Evolutionary conservation across 2,329 filamentous ascomycete species (phyloP).

Genomic region (Reticulascus tulasneorum): DNA sequence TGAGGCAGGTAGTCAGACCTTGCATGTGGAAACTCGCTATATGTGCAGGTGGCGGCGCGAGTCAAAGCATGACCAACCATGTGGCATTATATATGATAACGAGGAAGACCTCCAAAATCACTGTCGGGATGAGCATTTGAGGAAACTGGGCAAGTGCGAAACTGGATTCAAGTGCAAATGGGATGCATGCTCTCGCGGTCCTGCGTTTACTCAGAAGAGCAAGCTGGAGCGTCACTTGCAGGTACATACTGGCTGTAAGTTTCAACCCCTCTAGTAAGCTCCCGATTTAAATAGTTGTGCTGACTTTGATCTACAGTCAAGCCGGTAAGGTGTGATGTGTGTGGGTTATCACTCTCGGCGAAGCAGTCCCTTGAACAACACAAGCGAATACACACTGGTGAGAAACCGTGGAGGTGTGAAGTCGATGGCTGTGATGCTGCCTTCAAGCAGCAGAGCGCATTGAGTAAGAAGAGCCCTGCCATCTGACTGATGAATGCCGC

Average conservation of each 20-base stretch:
- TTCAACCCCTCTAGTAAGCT: not conserved
- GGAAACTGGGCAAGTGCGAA: slow-evolving; percentile 36
- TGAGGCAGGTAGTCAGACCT: too few relatives aligned
- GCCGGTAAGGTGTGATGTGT: slow-evolving; percentile 53
- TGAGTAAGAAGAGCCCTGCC: slow-evolving; percentile 44
- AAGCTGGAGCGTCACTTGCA: slow-evolving; percentile 64
- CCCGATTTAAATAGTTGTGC: slow-evolving; percentile 19
- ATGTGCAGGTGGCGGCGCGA: too few relatives aligned
- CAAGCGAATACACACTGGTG: slow-evolving; percentile 61
- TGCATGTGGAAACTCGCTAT: too few relatives aligned
- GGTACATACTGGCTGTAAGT: slow-evolving; percentile 61
- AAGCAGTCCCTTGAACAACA: slow-evolving; percentile 67
- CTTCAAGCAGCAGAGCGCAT: slow-evolving; percentile 64
- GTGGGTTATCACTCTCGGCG: slow-evolving; percentile 57
- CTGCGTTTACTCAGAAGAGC: slow-evolving; percentile 54
- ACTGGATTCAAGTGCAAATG: slow-evolving; percentile 52
- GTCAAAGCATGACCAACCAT: too few relatives aligned
- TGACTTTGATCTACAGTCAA: slow-evolving; percentile 45
- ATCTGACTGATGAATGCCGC: slow-evolving; percentile 1
- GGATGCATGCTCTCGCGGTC: slow-evolving; percentile 50
- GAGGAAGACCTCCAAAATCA: slow-evolving; percentile 53
- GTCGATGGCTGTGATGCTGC: slow-evolving; percentile 46
- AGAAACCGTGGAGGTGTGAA: slow-evolving; percentile 58
- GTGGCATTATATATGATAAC: slow-evolving; percentile 32
- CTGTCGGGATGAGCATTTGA: slow-evolving; percentile 47